Conservation (phyloP, 495 filamentous ascomycete genomes). For the Tuber umbilicatum region DNA sequence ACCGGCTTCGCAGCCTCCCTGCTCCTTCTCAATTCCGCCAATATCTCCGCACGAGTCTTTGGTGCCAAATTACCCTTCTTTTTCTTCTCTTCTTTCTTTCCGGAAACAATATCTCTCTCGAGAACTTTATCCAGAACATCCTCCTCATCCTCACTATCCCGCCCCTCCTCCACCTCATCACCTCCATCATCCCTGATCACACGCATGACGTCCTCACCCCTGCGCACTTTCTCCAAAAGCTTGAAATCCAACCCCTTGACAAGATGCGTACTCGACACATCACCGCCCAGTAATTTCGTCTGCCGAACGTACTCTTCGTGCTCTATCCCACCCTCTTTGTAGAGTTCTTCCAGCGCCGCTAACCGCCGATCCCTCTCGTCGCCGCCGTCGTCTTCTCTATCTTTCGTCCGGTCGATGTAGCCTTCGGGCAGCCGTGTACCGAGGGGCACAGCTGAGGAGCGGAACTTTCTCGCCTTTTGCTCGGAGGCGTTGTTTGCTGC, state of each 20-base stretch:
- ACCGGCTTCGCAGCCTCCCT: slow-evolving; percentile 48
- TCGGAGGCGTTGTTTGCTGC: slow-evolving; percentile 57
- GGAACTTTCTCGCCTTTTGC: slow-evolving; percentile 61
- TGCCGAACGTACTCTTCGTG: slow-evolving; percentile 59
- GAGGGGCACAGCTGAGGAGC: slow-evolving; percentile 71
- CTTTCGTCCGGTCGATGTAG: slow-evolving; percentile 74
- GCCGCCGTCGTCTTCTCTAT: slow-evolving; percentile 50
- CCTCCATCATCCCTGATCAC: slow-evolving; percentile 38
- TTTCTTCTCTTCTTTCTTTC: slow-evolving; percentile 58
- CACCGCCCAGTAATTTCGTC: slow-evolving; percentile 56
- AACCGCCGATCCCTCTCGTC: slow-evolving; percentile 60
- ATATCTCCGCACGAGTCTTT: slow-evolving; percentile 58
- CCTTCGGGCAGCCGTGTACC: slow-evolving; percentile 71
- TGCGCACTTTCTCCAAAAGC: slow-evolving; percentile 64
- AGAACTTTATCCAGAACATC: slow-evolving; percentile 71
- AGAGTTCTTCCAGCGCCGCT: slow-evolving; percentile 70
- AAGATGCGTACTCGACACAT: slow-evolving; percentile 70
- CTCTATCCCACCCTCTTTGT: slow-evolving; percentile 73
- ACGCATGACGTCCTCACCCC: slow-evolving; percentile 63
- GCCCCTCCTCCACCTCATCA: slow-evolving; percentile 32
- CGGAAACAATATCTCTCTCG: slow-evolving; percentile 54
- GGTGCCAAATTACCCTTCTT: slow-evolving; percentile 71
- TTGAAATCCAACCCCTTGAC: slow-evolving; percentile 87
- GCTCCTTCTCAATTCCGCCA: slow-evolving; percentile 58
- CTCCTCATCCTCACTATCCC: slow-evolving; percentile 52